These are phyloP conservation scores for Rutstroemia sp. DNA, from an alignment of 2,329 filamentous ascomycete genomes.

Conservation along the genomic window DNA sequence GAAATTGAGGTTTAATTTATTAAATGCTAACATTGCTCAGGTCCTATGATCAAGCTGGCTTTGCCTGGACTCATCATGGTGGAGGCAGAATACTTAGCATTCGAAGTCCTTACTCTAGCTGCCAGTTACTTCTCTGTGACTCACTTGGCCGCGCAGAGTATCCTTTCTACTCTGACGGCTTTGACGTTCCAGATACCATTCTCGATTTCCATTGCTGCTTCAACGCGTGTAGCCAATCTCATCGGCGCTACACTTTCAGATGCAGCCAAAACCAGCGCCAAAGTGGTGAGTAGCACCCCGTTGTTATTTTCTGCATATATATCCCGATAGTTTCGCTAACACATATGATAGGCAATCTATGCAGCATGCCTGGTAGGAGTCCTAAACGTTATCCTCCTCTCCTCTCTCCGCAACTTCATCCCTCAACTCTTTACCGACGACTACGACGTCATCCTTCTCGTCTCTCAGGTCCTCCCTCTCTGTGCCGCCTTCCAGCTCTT, in stretches of 20 bases:
- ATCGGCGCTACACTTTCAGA: slow-evolving; percentile 80
- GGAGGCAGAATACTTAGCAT: slow-evolving; percentile 86
- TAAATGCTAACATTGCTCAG: slow-evolving; percentile 22
- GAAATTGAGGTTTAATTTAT: neutral
- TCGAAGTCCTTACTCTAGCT: slow-evolving; percentile 82
- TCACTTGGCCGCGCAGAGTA: slow-evolving; percentile 79
- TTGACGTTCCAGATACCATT: slow-evolving; percentile 91
- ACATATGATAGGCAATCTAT: slow-evolving; percentile 42
- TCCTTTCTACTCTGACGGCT: slow-evolving; percentile 69
- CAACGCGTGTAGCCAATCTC: slow-evolving; percentile 83
- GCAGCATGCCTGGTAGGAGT: slow-evolving; percentile 65
- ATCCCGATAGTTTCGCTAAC: neutral
- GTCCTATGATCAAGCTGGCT: slow-evolving; percentile 78
- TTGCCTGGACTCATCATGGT: slow-evolving; percentile 91
- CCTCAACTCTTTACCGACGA: slow-evolving; percentile 75
- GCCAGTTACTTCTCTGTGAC: slow-evolving; percentile 72
- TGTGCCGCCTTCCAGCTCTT: slow-evolving; percentile 87
- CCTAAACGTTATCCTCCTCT: slow-evolving; percentile 68
- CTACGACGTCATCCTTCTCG: slow-evolving; percentile 58
- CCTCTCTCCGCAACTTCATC: slow-evolving; percentile 61
- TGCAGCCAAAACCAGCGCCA: slow-evolving; percentile 73
- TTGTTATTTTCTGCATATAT: neutral
- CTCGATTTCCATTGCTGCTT: slow-evolving; percentile 79
- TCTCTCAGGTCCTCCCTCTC: slow-evolving; percentile 65
- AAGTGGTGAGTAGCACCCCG: slow-evolving; percentile 42